These are phyloP conservation scores for Wickerhamomyces rabaulensis DNA, from an alignment of 805 yeast genomes.

Conservation along the genomic window DNA sequence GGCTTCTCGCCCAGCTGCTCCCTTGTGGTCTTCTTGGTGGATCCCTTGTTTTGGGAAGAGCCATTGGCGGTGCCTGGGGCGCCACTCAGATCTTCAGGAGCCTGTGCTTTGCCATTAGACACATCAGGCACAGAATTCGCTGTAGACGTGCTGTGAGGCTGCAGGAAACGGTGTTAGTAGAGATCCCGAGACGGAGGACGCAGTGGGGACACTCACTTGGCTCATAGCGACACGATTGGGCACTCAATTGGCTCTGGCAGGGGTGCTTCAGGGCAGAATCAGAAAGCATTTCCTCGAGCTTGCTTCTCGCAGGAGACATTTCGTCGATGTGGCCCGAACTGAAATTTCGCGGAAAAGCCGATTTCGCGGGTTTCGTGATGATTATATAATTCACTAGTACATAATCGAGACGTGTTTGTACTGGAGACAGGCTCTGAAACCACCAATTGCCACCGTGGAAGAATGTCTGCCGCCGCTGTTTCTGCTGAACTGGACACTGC, in stretches of 20 bases:
- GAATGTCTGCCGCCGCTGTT: no score
- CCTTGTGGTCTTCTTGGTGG: neutral
- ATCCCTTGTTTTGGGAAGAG: neutral
- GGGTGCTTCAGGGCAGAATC: neutral
- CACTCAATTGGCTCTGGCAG: neutral
- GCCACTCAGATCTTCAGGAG: neutral
- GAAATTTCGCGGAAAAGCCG: conserved; percentile 10
- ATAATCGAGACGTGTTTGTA: no score
- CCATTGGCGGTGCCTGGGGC: neutral
- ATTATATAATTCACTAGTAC: no score
- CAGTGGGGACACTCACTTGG: neutral
- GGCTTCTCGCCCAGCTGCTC: conserved; percentile 1
- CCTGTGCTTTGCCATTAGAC: neutral
- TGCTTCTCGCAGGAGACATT: neutral
- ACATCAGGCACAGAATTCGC: neutral
- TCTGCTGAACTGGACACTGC: no score
- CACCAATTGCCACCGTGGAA: no score
- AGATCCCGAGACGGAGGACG: neutral
- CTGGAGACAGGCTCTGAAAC: no score
- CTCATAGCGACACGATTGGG: neutral
- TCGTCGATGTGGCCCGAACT: conserved; percentile 14
- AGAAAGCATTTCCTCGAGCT: no score
- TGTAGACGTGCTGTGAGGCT: neutral
- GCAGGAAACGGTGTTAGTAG: neutral
- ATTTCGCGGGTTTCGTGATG: no score